These are phyloP conservation scores for Nitzschia palea DNA, from an alignment of 108 stramenopile species.

Conservation along the genomic window DNA sequence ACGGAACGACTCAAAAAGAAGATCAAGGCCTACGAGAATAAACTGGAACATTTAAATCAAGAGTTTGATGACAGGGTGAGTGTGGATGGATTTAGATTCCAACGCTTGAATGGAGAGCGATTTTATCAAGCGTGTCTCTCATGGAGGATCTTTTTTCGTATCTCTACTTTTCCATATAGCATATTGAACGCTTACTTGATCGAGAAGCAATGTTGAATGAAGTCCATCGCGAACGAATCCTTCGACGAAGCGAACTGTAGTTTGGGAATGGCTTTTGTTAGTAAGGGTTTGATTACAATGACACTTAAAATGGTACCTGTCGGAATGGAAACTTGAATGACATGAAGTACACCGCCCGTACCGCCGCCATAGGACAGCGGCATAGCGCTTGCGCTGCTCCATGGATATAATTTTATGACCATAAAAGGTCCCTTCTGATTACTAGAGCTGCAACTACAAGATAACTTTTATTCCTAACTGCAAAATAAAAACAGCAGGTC, in stretches of 20 bases:
- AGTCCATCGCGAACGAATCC: conserved; percentile 18
- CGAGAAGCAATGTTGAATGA: conserved; percentile 34
- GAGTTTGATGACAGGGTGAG: conserved; percentile 28
- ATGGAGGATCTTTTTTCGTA: neutral
- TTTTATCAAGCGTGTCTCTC: neutral
- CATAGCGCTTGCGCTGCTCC: no score
- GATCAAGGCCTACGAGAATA: conserved; percentile 30
- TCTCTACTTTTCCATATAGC: neutral
- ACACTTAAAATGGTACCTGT: neutral
- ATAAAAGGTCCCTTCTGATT: no score
- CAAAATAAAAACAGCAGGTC: no score
- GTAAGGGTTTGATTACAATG: neutral
- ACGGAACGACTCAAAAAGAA: conserved; percentile 16
- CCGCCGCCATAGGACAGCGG: no score
- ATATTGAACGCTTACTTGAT: conserved; percentile 11
- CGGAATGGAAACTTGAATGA: neutral
- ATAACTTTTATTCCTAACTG: no score
- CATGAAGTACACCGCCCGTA: no score
- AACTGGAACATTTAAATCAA: conserved; percentile 31
- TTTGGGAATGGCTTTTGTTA: neutral
- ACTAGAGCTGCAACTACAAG: no score
- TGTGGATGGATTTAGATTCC: neutral
- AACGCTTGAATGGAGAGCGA: neutral
- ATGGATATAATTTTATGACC: no score
- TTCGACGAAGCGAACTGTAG: conserved; percentile 10